Evolutionary conservation across 2,329 filamentous ascomycete genomes (phyloP), one percentile per base, ranked within the genome.

Genomic region (Cladosporium sp.): DNA sequence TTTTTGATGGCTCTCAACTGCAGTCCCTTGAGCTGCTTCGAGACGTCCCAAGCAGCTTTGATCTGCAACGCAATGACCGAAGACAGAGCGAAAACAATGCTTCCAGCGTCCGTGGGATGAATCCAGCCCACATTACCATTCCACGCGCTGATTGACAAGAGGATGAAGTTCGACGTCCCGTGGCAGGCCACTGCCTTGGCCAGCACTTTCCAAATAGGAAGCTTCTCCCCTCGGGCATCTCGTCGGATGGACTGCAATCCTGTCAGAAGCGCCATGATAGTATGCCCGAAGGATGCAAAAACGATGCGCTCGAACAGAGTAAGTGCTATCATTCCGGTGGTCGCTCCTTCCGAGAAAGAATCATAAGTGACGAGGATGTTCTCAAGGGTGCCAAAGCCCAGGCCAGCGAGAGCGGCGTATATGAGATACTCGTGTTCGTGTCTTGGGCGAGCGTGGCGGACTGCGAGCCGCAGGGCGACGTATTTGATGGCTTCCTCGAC

Each of bases 11-110:
- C 13, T 30, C 32, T 39, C 46, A 62, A 21, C 30, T 54, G 21
- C 48, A 72, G 25, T 23, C 53, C 54, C 30, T 66, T 65, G 21
- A 72, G 63, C 62, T 67, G 64, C 25, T 66, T 59, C 39, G 70
- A 54, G 4, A 70, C 30, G 16, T 70, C 66, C 43, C 59, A 43
- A 11, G 32, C 46, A 7, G 59, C 59, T 26, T 32, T 34, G 23
- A 32, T 18, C n/a, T 53, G 59, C 30, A 62, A 26, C 4, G 59
- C 30, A 18, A 62, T 23, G 13, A 43, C 30, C 5, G 59, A 51
- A 26, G 21, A 18, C 14, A 62, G 10, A 18, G 28, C 59, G 30
- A 53, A 16, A 21, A 51, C n/a, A 4, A 62, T 25, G 28, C 46
- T 62, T 25, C 59, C 59, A 11, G 53, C 28, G 23, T 54, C 59